These are phyloP conservation scores for Podospora pseudoanserina DNA, from an alignment of 495 filamentous ascomycete species.

Conservation along the genomic window DNA sequence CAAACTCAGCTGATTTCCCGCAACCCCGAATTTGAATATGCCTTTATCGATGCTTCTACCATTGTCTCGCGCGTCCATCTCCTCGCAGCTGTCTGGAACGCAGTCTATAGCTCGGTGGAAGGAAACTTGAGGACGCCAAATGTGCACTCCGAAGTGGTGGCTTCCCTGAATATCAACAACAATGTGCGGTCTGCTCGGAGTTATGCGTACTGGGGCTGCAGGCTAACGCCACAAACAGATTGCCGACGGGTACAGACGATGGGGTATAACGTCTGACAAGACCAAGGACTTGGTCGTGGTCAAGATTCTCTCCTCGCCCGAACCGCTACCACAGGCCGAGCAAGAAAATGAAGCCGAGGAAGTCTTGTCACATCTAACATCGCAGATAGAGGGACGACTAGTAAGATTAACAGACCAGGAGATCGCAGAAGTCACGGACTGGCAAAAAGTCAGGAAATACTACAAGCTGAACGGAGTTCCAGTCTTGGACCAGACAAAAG, in stretches of 20 bases:
- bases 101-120: slow-evolving; percentile 60
- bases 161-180: slow-evolving; percentile 74
- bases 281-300: slow-evolving; percentile 70
- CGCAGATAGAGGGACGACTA: slow-evolving; percentile 58
- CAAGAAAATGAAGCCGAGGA: slow-evolving; percentile 39
- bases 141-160: slow-evolving; percentile 90
- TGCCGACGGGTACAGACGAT: slow-evolving; percentile 80
- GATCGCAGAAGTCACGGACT: slow-evolving; percentile 57
- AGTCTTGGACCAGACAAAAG: slow-evolving; percentile 36
- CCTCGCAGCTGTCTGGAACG: slow-evolving; percentile 73
- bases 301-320: slow-evolving; percentile 52
- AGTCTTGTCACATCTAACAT: slow-evolving; percentile 59
- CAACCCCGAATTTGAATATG: slow-evolving; percentile 85
- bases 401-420: slow-evolving; percentile 61
- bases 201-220: slow-evolving; percentile 12
- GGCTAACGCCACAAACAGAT: slow-evolving; percentile 56
- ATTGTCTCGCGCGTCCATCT: slow-evolving; percentile 66
- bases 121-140: slow-evolving; percentile 71
- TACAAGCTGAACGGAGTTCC: slow-evolving; percentile 69
- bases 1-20: slow-evolving; percentile 75
- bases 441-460: slow-evolving; percentile 68
- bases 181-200: slow-evolving; percentile 55
- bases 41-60: slow-evolving; percentile 79
- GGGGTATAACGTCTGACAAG: slow-evolving; percentile 64
- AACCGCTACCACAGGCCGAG: slow-evolving; percentile 6